Evolutionary conservation across 2,329 filamentous ascomycete genomes (phyloP), one percentile per base, ranked within the genome.

Genomic region (Pseudopithomyces chartarum): DNA sequence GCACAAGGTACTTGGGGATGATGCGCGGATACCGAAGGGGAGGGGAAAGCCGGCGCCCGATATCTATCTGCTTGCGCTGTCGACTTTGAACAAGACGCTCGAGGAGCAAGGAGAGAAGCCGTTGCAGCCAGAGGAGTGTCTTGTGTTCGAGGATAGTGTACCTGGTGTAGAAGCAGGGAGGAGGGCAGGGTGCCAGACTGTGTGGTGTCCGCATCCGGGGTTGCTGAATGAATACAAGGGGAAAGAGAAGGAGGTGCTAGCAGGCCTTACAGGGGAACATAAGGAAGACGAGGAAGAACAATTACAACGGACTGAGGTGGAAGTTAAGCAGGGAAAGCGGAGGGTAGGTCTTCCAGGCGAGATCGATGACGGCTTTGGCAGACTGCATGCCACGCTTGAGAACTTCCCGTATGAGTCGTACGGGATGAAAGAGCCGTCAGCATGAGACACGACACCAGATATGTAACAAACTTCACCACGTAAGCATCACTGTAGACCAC

Each of bases 61-160:
- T 77, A 99, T 99, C 65, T 98, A 96, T 76, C 79, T 96, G 8
- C 81, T 98, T 0, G 94, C 95, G 0, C 80, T 99, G 54, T 82
- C 90, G 76, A 90, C 88, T 3, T 89, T 99, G 73, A 99, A 99
- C 76, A 85, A 85, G 42, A 86, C 86, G 15, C 80, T 96, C 6
- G 79, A 79, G 11, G 85, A 84, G 0, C 78, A 82, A 3, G 86
- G 85, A 0, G 79, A 83, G 62, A 79, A 84, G 57, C 81, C 82
- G 52, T 88, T 99, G 60, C 81, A 73, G 52, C 92, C 92, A 0
- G 90, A 90, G 64, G 94, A 98, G 76, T 98, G 95, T 73, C 82
- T 99, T 15, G 95, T 98, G 0, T 98, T 99, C 68, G 95, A 99
- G 78, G 95, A 99, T 76, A 91, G 89, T 44, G 93, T 98, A 1